Base-by-base conservation (phyloP, 345 rosid genomes). In the Microthlaspi erraticum region DNA sequence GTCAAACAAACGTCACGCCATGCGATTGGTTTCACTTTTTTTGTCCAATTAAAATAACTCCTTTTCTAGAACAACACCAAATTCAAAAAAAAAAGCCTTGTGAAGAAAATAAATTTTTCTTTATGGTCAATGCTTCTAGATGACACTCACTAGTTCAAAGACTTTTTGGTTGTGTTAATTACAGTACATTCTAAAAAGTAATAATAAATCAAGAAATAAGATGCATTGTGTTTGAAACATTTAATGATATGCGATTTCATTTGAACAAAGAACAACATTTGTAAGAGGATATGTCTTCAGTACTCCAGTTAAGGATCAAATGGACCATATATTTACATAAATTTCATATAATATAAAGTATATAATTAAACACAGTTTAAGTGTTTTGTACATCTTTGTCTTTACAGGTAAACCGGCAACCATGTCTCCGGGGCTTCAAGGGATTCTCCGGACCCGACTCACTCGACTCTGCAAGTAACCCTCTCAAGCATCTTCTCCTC, bases 401-500 rank as follows among this genome's bases (percentile, higher is more conserved):
- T 48, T 68, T 81, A 60, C 89, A 79, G 10, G 23, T 23, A 43
- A 79, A 88, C 34, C 83, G 81, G 68, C 95, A 88, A 29, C 95
- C 97, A 75, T 94, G 93, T 50, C 81, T 84, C 51, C 82, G 80
- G 20, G 95, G 92, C 75, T 85, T 89, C 65, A 75, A 76, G 4
- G 94, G 90, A 79, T 89, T 83, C 43, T 81, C 87, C 5, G 80
- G 77, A 14, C 81, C 96, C 0, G 93, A 81, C 64, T 91, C 88
- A 43, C 95, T 88, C 20, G 96, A 59, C 83, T 91, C 99, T 54
- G 87, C 52, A 48, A 89, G 75, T 61, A 89, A 83, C 51, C 93
- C 99, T 82, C 95, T 77, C 20, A 91, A 84, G 82, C 96, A 83
- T 67, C 90, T 74, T 65, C 96, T 78, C 77, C 85, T 81, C 45